Base-by-base conservation (phyloP, 164 flowering plant genomes). In the Vitis labrusca region DNA sequence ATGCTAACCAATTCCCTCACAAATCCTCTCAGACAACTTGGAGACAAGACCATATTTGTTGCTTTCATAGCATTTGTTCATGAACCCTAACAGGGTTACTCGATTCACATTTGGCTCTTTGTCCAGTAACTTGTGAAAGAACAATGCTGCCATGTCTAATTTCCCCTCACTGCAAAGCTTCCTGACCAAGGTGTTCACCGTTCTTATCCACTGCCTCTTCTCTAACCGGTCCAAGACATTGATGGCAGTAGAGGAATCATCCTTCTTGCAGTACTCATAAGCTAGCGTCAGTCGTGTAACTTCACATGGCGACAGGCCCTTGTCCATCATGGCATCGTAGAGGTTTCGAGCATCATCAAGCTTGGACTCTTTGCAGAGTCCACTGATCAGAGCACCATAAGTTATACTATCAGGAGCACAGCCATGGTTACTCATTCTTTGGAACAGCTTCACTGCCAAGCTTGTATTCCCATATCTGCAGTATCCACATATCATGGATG, bases 351-450 rank as follows among this genome's bases (percentile, higher is more conserved):
- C 99, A 67, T 87, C 90, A 32, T 84, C 83, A 71, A 95, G 56
- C 78, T 74, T 89, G 37, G 86, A 82, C 66, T 89, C 89, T 68
- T 88, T 89, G 77, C 99, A 95, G 17, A 95, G 88, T 27, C 94
- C 99, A 75, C 98, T 93, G 63, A 95, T 88, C 37, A 93, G 63
- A 77, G 99, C 90, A 29, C 98, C 94, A 69, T 91, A 95, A 17
- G 94, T 80, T 54, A 88, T 60, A 68, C 85, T 86, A 83, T 95
- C 99, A 50, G 93, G 88, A 15, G 70, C 19, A 71, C 91, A 88
- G 37, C 90, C 91, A 66, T 75, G 74, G 19, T 82, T 82, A 32
- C 50, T 71, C 97, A 95, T 93, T 73, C 58, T 83, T 11, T 79
- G 68, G 59, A 90, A 86, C 59, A 79, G 57, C 64, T 82, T 84